phyloP scores from a whole-genome alignment of 1,139 yeast species.

The Lodderomyces metapsilosis region DNA sequence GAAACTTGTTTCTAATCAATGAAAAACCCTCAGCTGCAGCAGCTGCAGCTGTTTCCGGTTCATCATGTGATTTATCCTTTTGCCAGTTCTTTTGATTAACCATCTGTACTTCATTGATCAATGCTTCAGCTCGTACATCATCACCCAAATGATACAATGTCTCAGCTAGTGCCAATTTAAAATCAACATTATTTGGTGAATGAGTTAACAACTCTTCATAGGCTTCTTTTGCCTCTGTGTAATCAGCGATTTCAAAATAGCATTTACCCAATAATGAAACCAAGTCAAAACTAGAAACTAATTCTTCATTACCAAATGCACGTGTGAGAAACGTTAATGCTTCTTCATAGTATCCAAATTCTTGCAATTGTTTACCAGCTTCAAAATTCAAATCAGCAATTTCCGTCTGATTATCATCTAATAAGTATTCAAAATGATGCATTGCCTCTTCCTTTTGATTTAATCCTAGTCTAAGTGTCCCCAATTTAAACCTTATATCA shows the following conservation, averaged over 20 bases:
- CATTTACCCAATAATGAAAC: conserved; percentile 73
- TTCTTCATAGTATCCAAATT: conserved; percentile 64
- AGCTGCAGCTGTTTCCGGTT: too few relatives aligned
- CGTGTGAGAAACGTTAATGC: conserved; percentile 67
- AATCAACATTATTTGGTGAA: conserved; percentile 68
- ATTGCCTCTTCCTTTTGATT: conserved; percentile 70
- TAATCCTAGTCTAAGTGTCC: conserved; percentile 65
- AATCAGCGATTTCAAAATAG: conserved; percentile 68
- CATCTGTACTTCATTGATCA: conserved; percentile 51
- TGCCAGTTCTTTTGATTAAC: conserved; percentile 8
- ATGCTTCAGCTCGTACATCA: conserved; percentile 54
- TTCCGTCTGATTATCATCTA: conserved; percentile 56
- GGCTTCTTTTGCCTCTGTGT: conserved; percentile 64
- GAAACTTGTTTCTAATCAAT: conserved; percentile 26
- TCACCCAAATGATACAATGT: conserved; percentile 73
- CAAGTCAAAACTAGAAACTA: conserved; percentile 15
- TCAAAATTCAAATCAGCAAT: conserved; percentile 73
- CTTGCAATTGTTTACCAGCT: conserved; percentile 73
- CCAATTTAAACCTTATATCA: conserved; percentile 81
- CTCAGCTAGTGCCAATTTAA: conserved; percentile 78
- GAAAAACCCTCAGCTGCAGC: conserved; percentile 16
- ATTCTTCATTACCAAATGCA: conserved; percentile 37
- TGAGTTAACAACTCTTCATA: conserved; percentile 55
- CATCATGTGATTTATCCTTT: conserved; percentile 7
- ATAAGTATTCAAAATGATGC: conserved; percentile 55